These are phyloP conservation scores for Diaporthe ampelina DNA, from an alignment of 2,329 filamentous ascomycete species.

Conservation along the genomic window DNA sequence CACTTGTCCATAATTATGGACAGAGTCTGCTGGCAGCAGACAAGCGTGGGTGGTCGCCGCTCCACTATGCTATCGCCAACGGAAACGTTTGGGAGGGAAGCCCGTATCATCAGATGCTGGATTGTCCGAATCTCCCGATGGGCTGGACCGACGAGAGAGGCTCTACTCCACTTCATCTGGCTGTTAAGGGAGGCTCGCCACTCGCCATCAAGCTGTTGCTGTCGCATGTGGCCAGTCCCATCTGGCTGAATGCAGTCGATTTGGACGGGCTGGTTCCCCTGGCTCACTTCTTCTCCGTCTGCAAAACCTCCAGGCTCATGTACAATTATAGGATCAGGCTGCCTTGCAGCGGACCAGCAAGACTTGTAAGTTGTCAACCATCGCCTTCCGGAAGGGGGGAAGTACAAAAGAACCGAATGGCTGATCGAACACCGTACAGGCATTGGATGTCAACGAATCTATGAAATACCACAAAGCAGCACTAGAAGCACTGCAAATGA, in stretches of 20 bases:
- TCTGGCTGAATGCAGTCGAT: not conserved
- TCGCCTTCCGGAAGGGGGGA: not conserved
- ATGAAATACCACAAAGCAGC: not conserved
- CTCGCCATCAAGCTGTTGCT: not conserved
- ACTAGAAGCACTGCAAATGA: not conserved
- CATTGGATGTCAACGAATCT: not conserved
- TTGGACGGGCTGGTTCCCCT: not conserved
- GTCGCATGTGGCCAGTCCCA: not conserved
- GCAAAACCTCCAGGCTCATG: not conserved
- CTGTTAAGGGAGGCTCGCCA: not conserved
- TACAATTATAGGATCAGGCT: not conserved
- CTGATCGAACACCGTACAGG: not conserved
- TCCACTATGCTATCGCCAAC: not conserved
- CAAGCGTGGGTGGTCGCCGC: not conserved
- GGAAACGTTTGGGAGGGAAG: not conserved
- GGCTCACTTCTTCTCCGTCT: not conserved
- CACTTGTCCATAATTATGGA: not conserved
- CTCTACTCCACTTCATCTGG: not conserved
- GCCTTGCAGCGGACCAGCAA: not conserved
- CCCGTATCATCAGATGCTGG: not conserved
- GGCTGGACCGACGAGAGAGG: not conserved
- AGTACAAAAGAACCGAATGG: too few species aligned
- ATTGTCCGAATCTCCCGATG: not conserved
- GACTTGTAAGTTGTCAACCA: not conserved
- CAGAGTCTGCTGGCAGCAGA: not conserved